These are phyloP conservation scores for Fraxinus sp. DNA, from an alignment of 305 asterid species.

Conservation along the genomic window DNA sequence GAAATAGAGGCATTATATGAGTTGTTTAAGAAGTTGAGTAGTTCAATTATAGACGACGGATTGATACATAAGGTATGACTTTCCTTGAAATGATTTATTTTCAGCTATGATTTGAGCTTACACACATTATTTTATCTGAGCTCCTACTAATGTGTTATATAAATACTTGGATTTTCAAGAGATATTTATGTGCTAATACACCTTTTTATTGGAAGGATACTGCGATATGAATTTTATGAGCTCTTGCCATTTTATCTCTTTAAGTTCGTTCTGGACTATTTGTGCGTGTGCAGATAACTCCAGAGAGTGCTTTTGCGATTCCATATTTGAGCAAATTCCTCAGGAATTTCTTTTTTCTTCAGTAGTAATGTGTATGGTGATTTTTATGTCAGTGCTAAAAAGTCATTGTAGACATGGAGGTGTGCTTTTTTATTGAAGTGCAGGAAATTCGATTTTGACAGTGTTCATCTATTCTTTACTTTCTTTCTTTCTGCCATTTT, in stretches of 20 bases:
- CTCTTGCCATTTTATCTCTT: neutral
- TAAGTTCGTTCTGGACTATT: neutral
- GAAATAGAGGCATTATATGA: constrained; percentile 66
- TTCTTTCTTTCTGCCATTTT: neutral
- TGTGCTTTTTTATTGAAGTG: neutral
- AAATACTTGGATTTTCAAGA: neutral
- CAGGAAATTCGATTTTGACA: neutral
- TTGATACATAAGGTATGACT: constrained; percentile 58
- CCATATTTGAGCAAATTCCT: neutral
- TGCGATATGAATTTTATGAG: neutral
- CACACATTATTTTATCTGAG: neutral
- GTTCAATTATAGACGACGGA: constrained; percentile 64
- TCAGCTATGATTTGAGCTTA: neutral
- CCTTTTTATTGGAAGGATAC: neutral
- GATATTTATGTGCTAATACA: neutral
- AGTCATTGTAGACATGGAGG: neutral
- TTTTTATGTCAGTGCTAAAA: neutral
- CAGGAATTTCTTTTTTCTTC: neutral
- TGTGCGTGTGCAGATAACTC: neutral
- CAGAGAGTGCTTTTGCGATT: neutral
- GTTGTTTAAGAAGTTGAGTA: constrained; percentile 59
- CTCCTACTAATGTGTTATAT: neutral
- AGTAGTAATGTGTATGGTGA: neutral
- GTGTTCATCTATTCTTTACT: neutral
- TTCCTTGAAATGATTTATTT: neutral